Base-by-base conservation (phyloP, 768 basidiomycete genomes). In the Paxillus ammoniavirescens region DNA sequence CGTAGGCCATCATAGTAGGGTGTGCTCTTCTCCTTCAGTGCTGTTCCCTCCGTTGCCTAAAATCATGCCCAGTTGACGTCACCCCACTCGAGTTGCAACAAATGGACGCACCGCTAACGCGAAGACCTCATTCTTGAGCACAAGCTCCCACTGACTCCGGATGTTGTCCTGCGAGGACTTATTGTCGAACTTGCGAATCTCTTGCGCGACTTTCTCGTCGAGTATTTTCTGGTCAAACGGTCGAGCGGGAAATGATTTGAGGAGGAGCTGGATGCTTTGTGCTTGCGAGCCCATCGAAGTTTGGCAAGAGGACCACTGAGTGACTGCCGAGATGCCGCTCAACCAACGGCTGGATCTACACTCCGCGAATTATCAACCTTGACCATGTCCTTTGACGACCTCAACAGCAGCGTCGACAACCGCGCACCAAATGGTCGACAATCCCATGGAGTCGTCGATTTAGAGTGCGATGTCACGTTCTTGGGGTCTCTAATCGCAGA, bases 141-240 rank as follows among this genome's bases (percentile, higher is more conserved):
- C 70, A 58, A 81, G 81, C 63, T 92, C 91, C 90, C 91, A 92
- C 60, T 83, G 82, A 43, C 79, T 82, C 67, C 82, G 86, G 54
- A 79, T 72, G 54, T 81, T 86, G 47, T 91, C 90, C 4, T 74
- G 63, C 7, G 79, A 78, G 1, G 74, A 70, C 47, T 74, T 75
- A 37, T 62, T 60, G 35, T 72, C 72, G 1, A 78, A 72, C 18
- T 79, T 74, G 30, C 57, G 56, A 23, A 89, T 62, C 3, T 77
- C 75, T 30, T 70, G 70, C 31, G 67, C 65, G 2, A 88, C 82
- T 4, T 80, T 69, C n/a, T 72, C 66, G 57, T 83, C 68, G 45
- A 89, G 77, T 8, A 64, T 58, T 2, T 67, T 59, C 60, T 80
- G 77, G 41, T 77, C 71, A 49, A 79, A 65, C n/a, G 83, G 80